These are phyloP conservation scores for Mucor indicus DNA, from an alignment of 371 early-diverging fungal genomes.

Conservation along the genomic window DNA sequence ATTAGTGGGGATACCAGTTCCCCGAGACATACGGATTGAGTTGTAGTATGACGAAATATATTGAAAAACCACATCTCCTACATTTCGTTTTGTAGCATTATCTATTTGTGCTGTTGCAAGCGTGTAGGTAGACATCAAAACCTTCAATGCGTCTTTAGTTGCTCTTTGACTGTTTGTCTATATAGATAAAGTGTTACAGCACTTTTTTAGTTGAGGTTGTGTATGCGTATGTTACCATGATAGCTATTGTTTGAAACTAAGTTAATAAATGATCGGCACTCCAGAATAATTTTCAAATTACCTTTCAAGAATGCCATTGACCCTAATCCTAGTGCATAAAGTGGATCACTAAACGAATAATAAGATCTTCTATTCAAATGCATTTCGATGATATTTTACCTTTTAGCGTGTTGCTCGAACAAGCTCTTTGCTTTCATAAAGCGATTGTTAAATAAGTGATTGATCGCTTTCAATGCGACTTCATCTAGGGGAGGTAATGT, in stretches of 20 bases:
- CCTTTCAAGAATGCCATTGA: conserved; percentile 51
- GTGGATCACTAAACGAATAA: conserved; percentile 29
- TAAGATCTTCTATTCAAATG: background rate
- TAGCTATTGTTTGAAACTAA: conserved; percentile 12
- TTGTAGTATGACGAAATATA: conserved; percentile 20
- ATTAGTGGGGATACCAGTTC: conserved; percentile 15
- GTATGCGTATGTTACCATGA: conserved; percentile 27
- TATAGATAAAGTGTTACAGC: background rate
- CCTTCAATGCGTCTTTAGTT: conserved; percentile 35
- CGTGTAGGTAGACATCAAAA: conserved; percentile 30
- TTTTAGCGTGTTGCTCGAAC: conserved; percentile 33
- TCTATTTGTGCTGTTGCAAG: conserved; percentile 47
- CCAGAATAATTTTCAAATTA: conserved; percentile 5
- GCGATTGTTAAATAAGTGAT: conserved; percentile 38
- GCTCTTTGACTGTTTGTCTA: conserved; percentile 41
- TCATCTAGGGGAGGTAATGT: conserved; percentile 15
- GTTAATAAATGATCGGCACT: background rate
- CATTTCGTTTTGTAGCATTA: conserved; percentile 31
- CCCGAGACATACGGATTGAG: conserved; percentile 14
- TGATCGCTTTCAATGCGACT: conserved; percentile 19
- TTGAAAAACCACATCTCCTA: conserved; percentile 14
- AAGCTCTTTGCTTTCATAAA: conserved; percentile 43
- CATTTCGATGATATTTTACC: conserved; percentile 3
- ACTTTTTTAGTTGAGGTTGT: background rate
- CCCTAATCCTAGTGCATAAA: conserved; percentile 44